These are phyloP conservation scores for Vitis amurensis DNA, from an alignment of 164 flowering plant species.

Conservation along the genomic window DNA sequence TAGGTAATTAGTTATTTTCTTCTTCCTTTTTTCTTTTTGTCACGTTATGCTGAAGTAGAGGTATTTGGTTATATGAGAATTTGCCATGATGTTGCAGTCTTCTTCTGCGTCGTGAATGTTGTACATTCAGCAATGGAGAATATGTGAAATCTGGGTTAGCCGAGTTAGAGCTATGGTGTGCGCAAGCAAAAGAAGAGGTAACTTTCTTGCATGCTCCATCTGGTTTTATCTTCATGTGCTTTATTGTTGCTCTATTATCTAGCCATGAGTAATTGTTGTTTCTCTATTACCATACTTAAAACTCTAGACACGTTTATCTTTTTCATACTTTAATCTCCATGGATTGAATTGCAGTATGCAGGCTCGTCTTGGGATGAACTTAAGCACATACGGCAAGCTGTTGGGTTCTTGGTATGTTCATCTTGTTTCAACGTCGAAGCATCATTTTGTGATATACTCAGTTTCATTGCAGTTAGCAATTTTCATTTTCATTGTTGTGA, in stretches of 20 bases:
- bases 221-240: background rate
- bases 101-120: conserved; percentile 75
- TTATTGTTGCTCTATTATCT: background rate
- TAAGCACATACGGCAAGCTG: conserved; percentile 68
- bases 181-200: conserved; percentile 65
- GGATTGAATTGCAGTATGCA: conserved; percentile 62
- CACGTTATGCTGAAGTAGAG: background rate
- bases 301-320: background rate
- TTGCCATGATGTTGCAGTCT: conserved; percentile 35
- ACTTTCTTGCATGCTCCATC: background rate
- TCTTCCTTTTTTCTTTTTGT: background rate
- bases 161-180: conserved; percentile 75
- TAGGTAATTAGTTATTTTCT: conserved; percentile 33
- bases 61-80: background rate
- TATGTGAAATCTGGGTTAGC: conserved; percentile 70
- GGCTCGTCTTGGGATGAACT: conserved; percentile 79
- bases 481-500: background rate
- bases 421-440: background rate
- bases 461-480: background rate
- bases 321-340: conserved; percentile 1
- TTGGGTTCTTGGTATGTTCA: conserved; percentile 66
- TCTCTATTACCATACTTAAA: background rate
- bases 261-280: background rate
- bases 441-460: background rate
- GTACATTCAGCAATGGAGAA: conserved; percentile 77